A percentile compares a stretch with the other conserved stretches of the same genome.
These are phyloP conservation scores for Irpex lacteus DNA, from an alignment of 1,284 basidiomycete genomes.

Conservation along the genomic window DNA sequence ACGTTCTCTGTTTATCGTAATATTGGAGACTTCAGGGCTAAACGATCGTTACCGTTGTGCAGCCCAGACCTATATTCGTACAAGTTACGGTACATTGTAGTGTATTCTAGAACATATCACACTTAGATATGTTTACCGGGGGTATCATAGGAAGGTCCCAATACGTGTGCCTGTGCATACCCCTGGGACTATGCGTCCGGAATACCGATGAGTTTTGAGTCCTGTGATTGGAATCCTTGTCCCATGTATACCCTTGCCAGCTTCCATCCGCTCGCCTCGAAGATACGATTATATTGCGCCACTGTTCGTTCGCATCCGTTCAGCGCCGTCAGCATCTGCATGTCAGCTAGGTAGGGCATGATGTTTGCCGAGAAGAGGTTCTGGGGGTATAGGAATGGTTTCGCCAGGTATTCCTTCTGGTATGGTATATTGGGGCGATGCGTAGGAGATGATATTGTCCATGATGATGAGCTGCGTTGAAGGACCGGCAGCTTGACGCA, in stretches of 20 bases:
- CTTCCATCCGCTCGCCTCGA: slow-evolving; percentile 4
- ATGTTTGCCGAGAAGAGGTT: background rate
- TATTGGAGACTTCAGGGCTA: too few species aligned
- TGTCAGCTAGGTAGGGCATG: background rate
- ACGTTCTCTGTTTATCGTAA: too few species aligned
- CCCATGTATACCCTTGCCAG: background rate
- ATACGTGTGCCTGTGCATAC: too few species aligned
- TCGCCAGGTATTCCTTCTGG: background rate
- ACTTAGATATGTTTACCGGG: too few species aligned
- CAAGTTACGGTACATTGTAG: too few species aligned
- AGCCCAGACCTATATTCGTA: too few species aligned
- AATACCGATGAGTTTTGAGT: background rate
- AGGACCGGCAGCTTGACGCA: slow-evolving; percentile 20
- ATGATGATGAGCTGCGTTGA: slow-evolving; percentile 7
- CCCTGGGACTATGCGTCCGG: too few species aligned
- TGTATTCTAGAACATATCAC: too few species aligned
- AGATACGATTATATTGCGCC: background rate
- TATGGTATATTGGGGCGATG: background rate
- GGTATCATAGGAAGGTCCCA: too few species aligned
- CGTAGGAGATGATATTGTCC: slow-evolving; percentile 4
- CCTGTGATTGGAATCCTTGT: background rate
- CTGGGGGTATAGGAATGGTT: background rate
- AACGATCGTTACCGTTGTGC: too few species aligned
- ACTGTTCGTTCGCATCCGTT: slow-evolving; percentile 5
- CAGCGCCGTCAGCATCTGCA: background rate